Base-by-base conservation (phyloP, 805 yeast genomes). In the Kluyveromyces siamensis region DNA sequence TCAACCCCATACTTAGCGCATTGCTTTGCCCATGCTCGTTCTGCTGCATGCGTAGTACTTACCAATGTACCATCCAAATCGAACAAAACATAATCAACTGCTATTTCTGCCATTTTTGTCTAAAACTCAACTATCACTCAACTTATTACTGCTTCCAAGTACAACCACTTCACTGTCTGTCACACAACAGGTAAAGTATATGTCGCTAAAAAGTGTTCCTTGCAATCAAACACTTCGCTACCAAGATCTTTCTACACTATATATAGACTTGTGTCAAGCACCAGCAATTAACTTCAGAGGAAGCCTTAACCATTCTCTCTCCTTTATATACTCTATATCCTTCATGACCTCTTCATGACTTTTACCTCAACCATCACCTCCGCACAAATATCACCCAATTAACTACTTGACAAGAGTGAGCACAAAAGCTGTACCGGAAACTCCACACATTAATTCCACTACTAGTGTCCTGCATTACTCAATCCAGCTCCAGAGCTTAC, bases 31-130 rank as follows among this genome's bases (percentile, higher is more conserved):
- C 95, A 87, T 62, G 84, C 78, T 58, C 75, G 78, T 61, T 83
- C 87, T 48, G 86, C 85, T 44, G 90, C 86, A 40, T 75, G 77
- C 40, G 89, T 84, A 33, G 93, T 83, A 62, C 80, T 77, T 54
- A 86, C 86, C 52, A 86, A 69, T 16, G 95, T 87, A 37, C 95
- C 95, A 61, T 86, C 95, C 46, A 87, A 75, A 67, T 86, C 95
- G 61, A 86, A 86, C 46, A 84, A 75, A 50, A 59, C 55, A 13
- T 55, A 27, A 45, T 55, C 58, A 11, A 49, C 53, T 8, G 48
- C 43, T n/a, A 59, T 43, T 13, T 44, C 10, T 10, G 56, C 25
- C 13, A 47, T 52, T 33, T 48, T 51, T 25, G 30, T 30, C 35
- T 30, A 30, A 4, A 30, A 30, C 3, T 11, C 14, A 10, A 30